These are phyloP conservation scores for Hypoxylon sp. DNA, from an alignment of 2,329 filamentous ascomycete genomes.

Conservation along the genomic window DNA sequence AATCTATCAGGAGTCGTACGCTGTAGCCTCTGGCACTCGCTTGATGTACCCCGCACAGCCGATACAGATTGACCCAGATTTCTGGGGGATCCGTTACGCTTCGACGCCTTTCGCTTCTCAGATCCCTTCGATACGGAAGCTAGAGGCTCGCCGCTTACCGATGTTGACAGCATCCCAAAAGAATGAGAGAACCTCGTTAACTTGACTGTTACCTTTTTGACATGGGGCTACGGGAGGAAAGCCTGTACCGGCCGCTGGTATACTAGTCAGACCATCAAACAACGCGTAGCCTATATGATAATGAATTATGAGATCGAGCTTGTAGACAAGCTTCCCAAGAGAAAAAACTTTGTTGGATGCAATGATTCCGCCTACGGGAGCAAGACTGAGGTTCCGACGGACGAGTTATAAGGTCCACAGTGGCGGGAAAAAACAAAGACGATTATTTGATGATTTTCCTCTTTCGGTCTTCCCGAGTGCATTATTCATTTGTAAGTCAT, in stretches of 20 bases:
- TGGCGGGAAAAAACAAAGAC: no score
- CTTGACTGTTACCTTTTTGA: slow-evolving; percentile 17
- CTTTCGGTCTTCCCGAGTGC: no score
- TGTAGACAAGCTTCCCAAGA: not conserved
- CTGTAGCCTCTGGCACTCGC: no score
- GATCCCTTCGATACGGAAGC: slow-evolving; percentile 8
- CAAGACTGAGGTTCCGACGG: slow-evolving; percentile 3
- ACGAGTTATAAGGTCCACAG: not conserved
- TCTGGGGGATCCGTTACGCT: no score
- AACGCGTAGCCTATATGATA: slow-evolving; percentile 30
- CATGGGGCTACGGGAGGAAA: slow-evolving; percentile 38
- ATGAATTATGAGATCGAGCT: slow-evolving; percentile 37
- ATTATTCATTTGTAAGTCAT: no score
- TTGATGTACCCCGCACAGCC: no score
- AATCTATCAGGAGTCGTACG: no score
- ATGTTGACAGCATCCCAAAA: not conserved
- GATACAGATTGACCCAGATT: no score
- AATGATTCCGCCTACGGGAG: slow-evolving; percentile 14
- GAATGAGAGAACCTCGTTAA: slow-evolving; percentile 11
- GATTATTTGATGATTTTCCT: no score
- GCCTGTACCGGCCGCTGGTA: slow-evolving; percentile 41
- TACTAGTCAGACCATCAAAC: slow-evolving; percentile 34
- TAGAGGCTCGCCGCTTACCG: not conserved
- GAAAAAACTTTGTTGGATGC: slow-evolving; percentile 14
- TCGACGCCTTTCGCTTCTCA: slow-evolving; percentile 2